phyloP scores from a whole-genome alignment of 169 alveolate genomes.

The Eimeria sp. region DNA sequence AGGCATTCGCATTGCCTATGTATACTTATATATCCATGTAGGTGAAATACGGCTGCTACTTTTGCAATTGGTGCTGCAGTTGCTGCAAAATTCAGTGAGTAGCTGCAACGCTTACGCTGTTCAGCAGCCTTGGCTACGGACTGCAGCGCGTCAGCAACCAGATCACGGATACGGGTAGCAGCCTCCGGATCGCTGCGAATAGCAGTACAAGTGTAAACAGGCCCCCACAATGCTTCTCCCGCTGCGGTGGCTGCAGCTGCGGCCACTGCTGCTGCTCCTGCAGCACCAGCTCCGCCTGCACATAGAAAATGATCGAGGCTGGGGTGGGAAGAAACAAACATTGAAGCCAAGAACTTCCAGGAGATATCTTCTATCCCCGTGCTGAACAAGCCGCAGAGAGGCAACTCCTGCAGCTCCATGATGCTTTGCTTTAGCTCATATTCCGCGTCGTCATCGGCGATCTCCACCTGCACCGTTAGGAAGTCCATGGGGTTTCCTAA shows the following conservation, averaged over 20 bases:
- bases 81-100: neutral
- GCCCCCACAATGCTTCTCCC: conserved; percentile 15
- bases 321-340: conserved; percentile 19
- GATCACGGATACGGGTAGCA: neutral
- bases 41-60: neutral
- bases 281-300: neutral
- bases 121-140: conserved; percentile 50
- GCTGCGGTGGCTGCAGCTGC: conserved; percentile 12
- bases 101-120: conserved; percentile 17
- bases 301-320: conserved; percentile 3
- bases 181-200: conserved; percentile 21
- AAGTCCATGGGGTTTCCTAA: conserved; percentile 78
- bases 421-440: neutral
- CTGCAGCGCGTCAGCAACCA: neutral
- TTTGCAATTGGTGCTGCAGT: neutral
- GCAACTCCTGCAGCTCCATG: conserved; percentile 18
- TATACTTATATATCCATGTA: neutral
- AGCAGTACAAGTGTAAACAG: conserved; percentile 13
- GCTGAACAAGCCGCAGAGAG: conserved; percentile 46
- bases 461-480: conserved; percentile 62
- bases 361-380: neutral
- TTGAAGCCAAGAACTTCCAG: conserved; percentile 40
- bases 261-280: conserved; percentile 1
- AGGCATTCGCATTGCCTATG: neutral
- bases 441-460: conserved; percentile 62